Conservation (phyloP, 2,329 filamentous ascomycete genomes). For the Xylogone sp. region DNA sequence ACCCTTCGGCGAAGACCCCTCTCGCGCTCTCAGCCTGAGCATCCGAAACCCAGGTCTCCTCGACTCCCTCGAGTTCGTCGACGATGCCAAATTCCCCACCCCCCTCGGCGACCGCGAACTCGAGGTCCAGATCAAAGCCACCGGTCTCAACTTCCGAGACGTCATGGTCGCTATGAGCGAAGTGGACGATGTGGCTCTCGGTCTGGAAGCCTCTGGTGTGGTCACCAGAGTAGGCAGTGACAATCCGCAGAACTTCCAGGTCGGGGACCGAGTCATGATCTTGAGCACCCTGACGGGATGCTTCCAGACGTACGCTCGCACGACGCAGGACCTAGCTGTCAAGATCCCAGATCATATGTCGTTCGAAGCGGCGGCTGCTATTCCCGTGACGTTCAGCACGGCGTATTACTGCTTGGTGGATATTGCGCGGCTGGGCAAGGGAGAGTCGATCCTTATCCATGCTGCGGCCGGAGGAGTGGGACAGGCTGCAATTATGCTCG, state of each 20-base stretch:
- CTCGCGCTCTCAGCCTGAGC: conserved; percentile 3
- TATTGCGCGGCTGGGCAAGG: conserved; percentile 32
- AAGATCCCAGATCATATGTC: conserved; percentile 4
- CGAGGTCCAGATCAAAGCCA: conserved; percentile 18
- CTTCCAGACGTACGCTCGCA: conserved; percentile 11
- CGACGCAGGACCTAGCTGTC: too few relatives aligned
- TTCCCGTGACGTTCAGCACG: conserved; percentile 36
- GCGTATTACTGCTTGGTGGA: conserved; percentile 41
- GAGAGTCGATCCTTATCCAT: conserved; percentile 19
- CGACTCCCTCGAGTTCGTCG: conserved; percentile 18
- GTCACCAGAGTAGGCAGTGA: conserved; percentile 20
- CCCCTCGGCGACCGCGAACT: conserved; percentile 13
- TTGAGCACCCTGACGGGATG: not conserved
- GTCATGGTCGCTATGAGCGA: conserved; percentile 29
- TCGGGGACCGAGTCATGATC: conserved; percentile 23
- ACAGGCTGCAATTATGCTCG: conserved; percentile 21
- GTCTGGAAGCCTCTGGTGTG: conserved; percentile 28
- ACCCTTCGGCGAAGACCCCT: conserved; percentile 1
- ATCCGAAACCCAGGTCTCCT: conserved; percentile 15
- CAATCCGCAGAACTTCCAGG: conserved; percentile 16
- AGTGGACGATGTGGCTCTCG: conserved; percentile 20
- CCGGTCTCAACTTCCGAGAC: conserved; percentile 30
- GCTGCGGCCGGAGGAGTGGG: conserved; percentile 9
- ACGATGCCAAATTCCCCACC: conserved; percentile 9
- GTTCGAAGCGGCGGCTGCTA: conserved; percentile 25